Evolutionary conservation across 768 basidiomycete species (phyloP).

Genomic region (Rhodotorula toruloides): DNA sequence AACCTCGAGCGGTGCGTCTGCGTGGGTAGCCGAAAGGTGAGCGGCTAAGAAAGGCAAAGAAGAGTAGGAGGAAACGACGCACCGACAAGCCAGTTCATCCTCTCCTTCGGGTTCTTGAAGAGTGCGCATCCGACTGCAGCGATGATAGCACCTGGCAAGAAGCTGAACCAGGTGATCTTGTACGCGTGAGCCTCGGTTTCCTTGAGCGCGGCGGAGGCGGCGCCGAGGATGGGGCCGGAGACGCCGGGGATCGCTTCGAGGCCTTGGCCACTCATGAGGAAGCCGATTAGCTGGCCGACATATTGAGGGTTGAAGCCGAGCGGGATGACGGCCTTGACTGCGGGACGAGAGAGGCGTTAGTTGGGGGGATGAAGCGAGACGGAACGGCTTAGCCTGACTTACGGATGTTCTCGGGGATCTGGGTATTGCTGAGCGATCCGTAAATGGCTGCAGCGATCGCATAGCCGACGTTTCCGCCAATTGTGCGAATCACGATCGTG

Average conservation of each 20-base stretch:
- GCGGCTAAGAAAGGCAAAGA: background rate
- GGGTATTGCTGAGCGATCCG: conserved; percentile 3
- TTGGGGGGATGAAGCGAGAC: background rate
- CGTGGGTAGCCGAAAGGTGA: background rate
- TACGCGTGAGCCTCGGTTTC: conserved; percentile 5
- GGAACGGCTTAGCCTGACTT: background rate
- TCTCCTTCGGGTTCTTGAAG: conserved; percentile 15
- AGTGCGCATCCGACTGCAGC: conserved; percentile 10
- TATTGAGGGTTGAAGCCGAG: conserved; percentile 8
- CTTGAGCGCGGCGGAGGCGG: conserved; percentile 16
- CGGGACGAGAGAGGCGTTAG: background rate
- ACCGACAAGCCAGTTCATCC: conserved; percentile 14
- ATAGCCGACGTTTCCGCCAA: conserved; percentile 13
- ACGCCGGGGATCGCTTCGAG: conserved; percentile 6
- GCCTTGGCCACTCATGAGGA: conserved; percentile 6
- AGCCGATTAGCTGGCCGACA: conserved; percentile 9
- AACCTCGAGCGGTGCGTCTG: background rate
- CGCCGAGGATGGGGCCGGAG: conserved; percentile 4
- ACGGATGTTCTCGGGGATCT: conserved; percentile 3
- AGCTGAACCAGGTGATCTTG: conserved; percentile 20
- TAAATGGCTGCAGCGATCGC: conserved; percentile 14
- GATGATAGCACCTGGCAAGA: conserved; percentile 16
- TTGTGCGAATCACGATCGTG: conserved; percentile 2
- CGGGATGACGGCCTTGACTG: conserved; percentile 2
- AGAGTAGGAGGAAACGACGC: background rate